These are phyloP conservation scores for Zoysia japonica DNA, from an alignment of 176 grass and related monocot species.

Conservation along the genomic window DNA sequence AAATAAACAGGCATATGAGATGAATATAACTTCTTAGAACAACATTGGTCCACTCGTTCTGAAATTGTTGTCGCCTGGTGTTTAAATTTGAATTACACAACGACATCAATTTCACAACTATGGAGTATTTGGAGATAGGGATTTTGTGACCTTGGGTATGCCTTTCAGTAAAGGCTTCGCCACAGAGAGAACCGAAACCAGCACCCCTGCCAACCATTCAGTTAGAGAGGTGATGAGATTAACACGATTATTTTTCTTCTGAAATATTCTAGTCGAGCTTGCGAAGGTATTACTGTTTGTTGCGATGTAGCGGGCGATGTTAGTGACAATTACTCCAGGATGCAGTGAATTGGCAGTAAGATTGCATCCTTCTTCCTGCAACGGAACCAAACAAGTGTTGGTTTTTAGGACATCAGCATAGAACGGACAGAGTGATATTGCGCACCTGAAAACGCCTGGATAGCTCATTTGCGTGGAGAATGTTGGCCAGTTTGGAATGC, in stretches of 20 bases:
- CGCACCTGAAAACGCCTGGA: constrained; percentile 58
- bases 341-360: constrained; percentile 77
- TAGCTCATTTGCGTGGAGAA: constrained; percentile 83
- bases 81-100: too few relatives aligned
- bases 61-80: too few relatives aligned
- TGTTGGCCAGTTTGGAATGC: constrained; percentile 83
- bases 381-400: constrained; percentile 3
- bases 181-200: constrained; percentile 32
- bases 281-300: constrained; percentile 52
- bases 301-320: constrained; percentile 55
- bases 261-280: background rate
- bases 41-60: background rate
- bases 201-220: constrained; percentile 39
- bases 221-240: constrained; percentile 4
- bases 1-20: background rate
- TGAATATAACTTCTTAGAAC: background rate
- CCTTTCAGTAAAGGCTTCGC: constrained; percentile 51
- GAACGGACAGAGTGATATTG: too few relatives aligned
- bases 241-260: background rate
- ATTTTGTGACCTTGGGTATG: constrained; percentile 52
- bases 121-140: background rate
- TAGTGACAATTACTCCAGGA: constrained; percentile 67
- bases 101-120: too few relatives aligned
- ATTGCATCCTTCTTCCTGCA: constrained; percentile 79
- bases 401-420: too few relatives aligned